Conservation (phyloP, 371 early-diverging fungal genomes). For the Circinella minor region DNA sequence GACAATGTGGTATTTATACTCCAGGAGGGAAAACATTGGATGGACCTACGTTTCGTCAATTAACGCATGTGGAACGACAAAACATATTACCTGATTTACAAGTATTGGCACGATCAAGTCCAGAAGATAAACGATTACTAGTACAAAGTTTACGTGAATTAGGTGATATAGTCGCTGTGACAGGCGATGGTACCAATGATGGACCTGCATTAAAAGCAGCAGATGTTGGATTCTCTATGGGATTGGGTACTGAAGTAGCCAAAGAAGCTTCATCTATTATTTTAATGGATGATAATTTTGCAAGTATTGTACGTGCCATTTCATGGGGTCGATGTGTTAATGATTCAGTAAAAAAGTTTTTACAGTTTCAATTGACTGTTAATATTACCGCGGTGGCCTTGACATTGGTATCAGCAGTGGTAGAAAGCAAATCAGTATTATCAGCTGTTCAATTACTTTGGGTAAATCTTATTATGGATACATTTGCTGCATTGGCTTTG, state of each 20-base stretch:
- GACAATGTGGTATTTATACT: slow-evolving; percentile 68
- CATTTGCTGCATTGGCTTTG: slow-evolving; percentile 72
- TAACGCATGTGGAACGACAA: slow-evolving; percentile 58
- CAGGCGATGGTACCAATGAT: slow-evolving; percentile 80
- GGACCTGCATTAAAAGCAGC: slow-evolving; percentile 78
- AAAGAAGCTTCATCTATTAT: slow-evolving; percentile 80
- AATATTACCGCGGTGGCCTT: slow-evolving; percentile 70
- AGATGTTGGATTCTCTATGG: slow-evolving; percentile 83
- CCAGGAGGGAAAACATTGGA: slow-evolving; percentile 68
- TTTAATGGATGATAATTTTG: slow-evolving; percentile 81
- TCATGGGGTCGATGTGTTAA: slow-evolving; percentile 80
- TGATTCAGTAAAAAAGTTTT: slow-evolving; percentile 77
- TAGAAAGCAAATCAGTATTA: slow-evolving; percentile 50
- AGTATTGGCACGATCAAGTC: slow-evolving; percentile 73
- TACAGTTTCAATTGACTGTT: slow-evolving; percentile 79
- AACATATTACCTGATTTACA: slow-evolving; percentile 68
- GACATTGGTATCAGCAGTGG: slow-evolving; percentile 63
- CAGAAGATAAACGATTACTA: slow-evolving; percentile 72
- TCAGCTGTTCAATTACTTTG: slow-evolving; percentile 75
- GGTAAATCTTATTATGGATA: slow-evolving; percentile 83
- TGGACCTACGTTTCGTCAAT: slow-evolving; percentile 67
- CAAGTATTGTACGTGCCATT: slow-evolving; percentile 73
- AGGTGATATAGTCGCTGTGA: slow-evolving; percentile 77
- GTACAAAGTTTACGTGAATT: slow-evolving; percentile 65
- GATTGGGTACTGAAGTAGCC: slow-evolving; percentile 80